Conservation (phyloP, 2,329 filamentous ascomycete species). For the Fusarium praegraminearum region DNA sequence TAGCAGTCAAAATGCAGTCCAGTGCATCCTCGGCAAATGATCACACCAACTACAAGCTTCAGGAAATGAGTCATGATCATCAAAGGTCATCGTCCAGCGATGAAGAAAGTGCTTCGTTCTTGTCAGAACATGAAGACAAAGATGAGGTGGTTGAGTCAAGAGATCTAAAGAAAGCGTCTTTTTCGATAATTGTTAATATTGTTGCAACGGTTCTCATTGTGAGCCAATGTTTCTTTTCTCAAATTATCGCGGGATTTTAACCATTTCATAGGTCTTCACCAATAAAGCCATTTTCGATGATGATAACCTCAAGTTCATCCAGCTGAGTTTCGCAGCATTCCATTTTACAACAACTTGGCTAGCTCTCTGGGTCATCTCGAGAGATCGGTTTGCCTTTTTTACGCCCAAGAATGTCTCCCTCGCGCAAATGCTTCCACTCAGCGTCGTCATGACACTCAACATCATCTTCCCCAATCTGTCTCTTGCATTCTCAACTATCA, state of each 20-base stretch:
- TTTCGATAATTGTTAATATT: slow-evolving; percentile 1
- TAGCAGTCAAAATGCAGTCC: not conserved
- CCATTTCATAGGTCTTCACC: slow-evolving; percentile 68
- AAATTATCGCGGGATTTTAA: not conserved
- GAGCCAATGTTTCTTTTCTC: fast-evolving
- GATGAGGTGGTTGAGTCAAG: not conserved
- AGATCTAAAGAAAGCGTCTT: not conserved
- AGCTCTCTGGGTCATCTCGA: slow-evolving; percentile 71
- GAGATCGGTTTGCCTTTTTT: slow-evolving; percentile 69
- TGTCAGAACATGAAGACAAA: not conserved
- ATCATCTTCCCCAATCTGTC: slow-evolving; percentile 77
- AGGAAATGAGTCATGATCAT: not conserved
- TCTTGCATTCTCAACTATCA: slow-evolving; percentile 74
- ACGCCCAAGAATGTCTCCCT: slow-evolving; percentile 62
- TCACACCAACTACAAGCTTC: not conserved
- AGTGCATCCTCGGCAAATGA: not conserved
- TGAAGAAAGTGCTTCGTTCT: not conserved
- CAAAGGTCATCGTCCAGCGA: not conserved
- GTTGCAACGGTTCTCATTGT: slow-evolving; percentile 1
- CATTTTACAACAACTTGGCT: slow-evolving; percentile 75
- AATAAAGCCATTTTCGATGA: slow-evolving; percentile 78
- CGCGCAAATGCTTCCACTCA: slow-evolving; percentile 71
- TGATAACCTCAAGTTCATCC: slow-evolving; percentile 66
- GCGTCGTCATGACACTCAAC: slow-evolving; percentile 75
- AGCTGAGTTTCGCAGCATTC: slow-evolving; percentile 75